Base-by-base conservation (phyloP, 2,329 filamentous ascomycete species). In the Colletotrichum lini region DNA sequence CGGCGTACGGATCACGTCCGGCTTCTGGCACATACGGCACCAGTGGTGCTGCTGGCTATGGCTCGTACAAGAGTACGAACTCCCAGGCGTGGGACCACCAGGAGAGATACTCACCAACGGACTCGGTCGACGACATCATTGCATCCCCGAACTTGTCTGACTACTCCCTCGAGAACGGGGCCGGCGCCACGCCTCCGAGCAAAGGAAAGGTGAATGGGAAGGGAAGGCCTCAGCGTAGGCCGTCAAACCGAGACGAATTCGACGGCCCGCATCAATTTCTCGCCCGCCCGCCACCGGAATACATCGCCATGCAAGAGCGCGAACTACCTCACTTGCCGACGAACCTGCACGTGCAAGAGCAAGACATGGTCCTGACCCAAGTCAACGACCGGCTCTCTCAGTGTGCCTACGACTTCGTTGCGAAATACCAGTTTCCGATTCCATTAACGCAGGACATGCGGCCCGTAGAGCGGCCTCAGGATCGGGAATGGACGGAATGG, bases 401-500 rank as follows among this genome's bases (percentile, higher is more conserved):
- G 80, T 96, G 94, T 80, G 94, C 94, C 42, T 97, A 93, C 86
- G 93, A 97, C 82, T 97, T 97, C 82, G 92, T 97, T 77, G 94
- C 94, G 76, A 95, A 94, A 82, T 96, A 96, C 80, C 94, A 96
- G 82, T 97, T 97, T 79, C 94, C 94, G 15, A 95, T 97, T 75
- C 94, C 94, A 13, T 83, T 96, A 77, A 93, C 94, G 68, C 89
- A 93, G 80, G 93, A 96, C 80, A 95, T 95, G 89, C 89, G 93
- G 75, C 92, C 92, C 2, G 87, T 95, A 64, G 91, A 93, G 79
- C 85, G 91, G 56, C 90, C 93, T 42, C 90, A 91, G 77, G 93
- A 95, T 82, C 88, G 93, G 73, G 94, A 96, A 81, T 97, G 94
- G 94, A 96, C 93, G 56, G 94, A 97, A 83, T 97, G 94, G 94